Base-by-base conservation (phyloP, 371 early-diverging fungal species). In the Rhizopus microsporus region DNA sequence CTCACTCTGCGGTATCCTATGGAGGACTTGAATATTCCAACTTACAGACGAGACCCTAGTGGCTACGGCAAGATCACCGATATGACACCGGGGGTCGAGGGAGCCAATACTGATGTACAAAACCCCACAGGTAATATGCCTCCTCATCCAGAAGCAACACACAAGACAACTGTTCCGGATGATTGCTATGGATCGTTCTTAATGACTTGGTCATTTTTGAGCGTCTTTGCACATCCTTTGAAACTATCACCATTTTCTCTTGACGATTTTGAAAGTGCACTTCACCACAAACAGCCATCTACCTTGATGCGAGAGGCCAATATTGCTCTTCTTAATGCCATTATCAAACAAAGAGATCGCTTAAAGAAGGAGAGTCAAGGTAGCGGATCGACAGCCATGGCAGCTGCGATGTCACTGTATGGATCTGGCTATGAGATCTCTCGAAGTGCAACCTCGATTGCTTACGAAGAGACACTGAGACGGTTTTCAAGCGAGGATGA, bases 21-120 rank as follows among this genome's bases (percentile, higher is more conserved):
- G 30, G 87, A 86, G 54, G 87, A 86, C 62, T 57, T 86, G 32
- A 80, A 83, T 35, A 45, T 86, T 15, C 76, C 78, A 2, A 37
- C 51, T 10, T 78, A 78, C 43, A 49, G 75, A 34, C 60, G 73
- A 7, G 57, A 62, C 33, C 71, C 74, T 16, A 59, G 63, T 29
- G 71, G 72, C 0, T 57, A 34, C 15, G 69, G 72, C 0, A 56
- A 56, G 4, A 62, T 78, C 15, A 61, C 62, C 13, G 70, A 75
- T 51, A 73, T 78, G 74, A 51, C 60, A 17, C 73, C 73, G 12
- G 69, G 62, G 7, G 61, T 62, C 15, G 10, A 45, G n/a, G 58
- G 59, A 17, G 54, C 46, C 13, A 53, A 46, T 5, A 35, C 51
- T 1, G 16, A 23, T 0, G 54, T 54, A 15, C 68, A 54, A 6